These are phyloP conservation scores for Hydrangea macrophylla DNA, from an alignment of 148 eudicot species.

Conservation along the genomic window DNA sequence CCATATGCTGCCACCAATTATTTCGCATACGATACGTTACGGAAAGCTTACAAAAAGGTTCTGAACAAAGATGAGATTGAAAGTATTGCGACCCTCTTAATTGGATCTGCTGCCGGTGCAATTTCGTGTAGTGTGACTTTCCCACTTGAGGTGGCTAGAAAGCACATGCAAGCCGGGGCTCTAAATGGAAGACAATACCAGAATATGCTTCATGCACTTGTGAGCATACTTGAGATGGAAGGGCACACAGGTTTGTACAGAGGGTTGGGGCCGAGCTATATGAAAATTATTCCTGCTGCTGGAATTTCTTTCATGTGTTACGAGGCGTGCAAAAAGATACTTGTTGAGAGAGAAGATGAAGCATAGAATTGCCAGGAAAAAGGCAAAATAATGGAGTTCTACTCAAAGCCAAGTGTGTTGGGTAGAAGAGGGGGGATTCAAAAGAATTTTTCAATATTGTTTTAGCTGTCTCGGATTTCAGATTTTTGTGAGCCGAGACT, in stretches of 20 bases:
- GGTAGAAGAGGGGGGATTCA: not conserved
- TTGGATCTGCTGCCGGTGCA: slow-evolving; percentile 95
- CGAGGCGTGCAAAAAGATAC: slow-evolving; percentile 92
- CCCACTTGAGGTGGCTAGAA: slow-evolving; percentile 95
- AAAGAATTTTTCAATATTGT: too few relatives aligned
- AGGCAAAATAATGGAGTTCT: not conserved
- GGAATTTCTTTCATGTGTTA: slow-evolving; percentile 99
- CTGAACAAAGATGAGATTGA: slow-evolving; percentile 73
- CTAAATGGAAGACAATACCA: slow-evolving; percentile 74
- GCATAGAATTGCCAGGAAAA: slow-evolving; percentile 42
- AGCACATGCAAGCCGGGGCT: slow-evolving; percentile 98
- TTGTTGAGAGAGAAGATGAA: slow-evolving; percentile 72
- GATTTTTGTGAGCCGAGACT: not conserved
- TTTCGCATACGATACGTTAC: slow-evolving; percentile 83
- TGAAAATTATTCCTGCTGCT: slow-evolving; percentile 96
- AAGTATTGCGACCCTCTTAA: slow-evolving; percentile 77
- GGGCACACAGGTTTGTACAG: slow-evolving; percentile 74
- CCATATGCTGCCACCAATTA: slow-evolving; percentile 90
- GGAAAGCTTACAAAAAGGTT: slow-evolving; percentile 62
- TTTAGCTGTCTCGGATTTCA: not conserved
- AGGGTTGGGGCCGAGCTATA: slow-evolving; percentile 92
- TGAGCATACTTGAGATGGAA: slow-evolving; percentile 70
- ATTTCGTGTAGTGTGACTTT: slow-evolving; percentile 88
- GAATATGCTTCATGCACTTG: slow-evolving; percentile 77
- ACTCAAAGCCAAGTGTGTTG: not conserved